Percentiles rank a stretch among this genome's conserved stretches.
These are phyloP conservation scores for Harringtonia aguacate DNA, from an alignment of 2,329 filamentous ascomycete genomes.

Conservation along the genomic window DNA sequence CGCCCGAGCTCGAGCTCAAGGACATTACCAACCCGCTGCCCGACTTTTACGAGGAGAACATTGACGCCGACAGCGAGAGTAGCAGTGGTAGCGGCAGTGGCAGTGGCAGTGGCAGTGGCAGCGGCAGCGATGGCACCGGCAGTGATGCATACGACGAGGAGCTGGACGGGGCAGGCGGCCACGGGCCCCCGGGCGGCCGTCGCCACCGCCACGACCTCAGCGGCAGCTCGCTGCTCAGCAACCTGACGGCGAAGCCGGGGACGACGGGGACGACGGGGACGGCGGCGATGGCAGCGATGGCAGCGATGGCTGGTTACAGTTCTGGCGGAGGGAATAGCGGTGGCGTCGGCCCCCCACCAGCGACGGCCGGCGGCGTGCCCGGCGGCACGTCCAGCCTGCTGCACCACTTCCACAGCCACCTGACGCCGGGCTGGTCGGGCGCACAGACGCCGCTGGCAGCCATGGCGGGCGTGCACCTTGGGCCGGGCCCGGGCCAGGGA, in stretches of 20 bases:
- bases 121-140: slow-evolving; percentile 15
- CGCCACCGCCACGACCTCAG: slow-evolving; percentile 17
- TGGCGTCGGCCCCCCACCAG: too few species aligned
- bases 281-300: slow-evolving; percentile 41
- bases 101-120: slow-evolving; percentile 17
- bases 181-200: slow-evolving; percentile 14
- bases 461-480: slow-evolving; percentile 56
- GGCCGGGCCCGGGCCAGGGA: too few species aligned
- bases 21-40: slow-evolving; percentile 92
- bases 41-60: slow-evolving; percentile 87
- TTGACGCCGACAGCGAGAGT: slow-evolving; percentile 42
- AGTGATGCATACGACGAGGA: too few species aligned
- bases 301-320: too few species aligned
- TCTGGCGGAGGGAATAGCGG: too few species aligned
- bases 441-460: slow-evolving; percentile 71
- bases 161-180: neutral
- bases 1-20: slow-evolving; percentile 83
- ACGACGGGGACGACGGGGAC: slow-evolving; percentile 50
- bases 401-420: slow-evolving; percentile 72
- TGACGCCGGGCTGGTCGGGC: slow-evolving; percentile 60
- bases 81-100: slow-evolving; percentile 20
- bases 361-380: slow-evolving; percentile 37
- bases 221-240: slow-evolving; percentile 16
- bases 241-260: slow-evolving; percentile 38
- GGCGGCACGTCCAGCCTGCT: slow-evolving; percentile 62